Base-by-base conservation (phyloP, 805 yeast species). In the Brettanomyces anomalus region DNA sequence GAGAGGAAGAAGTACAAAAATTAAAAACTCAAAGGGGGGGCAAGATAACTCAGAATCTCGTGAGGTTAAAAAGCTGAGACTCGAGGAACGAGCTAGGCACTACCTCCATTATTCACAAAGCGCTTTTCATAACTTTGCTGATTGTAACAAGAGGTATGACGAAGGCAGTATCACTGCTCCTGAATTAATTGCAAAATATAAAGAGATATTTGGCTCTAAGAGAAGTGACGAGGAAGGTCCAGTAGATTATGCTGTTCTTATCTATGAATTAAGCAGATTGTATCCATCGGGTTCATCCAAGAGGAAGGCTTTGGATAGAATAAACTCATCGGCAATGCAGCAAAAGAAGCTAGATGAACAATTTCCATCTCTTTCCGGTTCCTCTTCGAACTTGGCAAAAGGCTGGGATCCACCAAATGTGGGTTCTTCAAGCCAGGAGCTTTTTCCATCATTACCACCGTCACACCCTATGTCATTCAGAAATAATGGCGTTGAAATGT, bases 81-180 rank as follows among this genome's bases (percentile, higher is more conserved):
- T 87, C 24, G 90, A 84, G 48, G 95, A 86, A 57, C 70, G 96
- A 55, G 96, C 95, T 1, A 79, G 81, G 56, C 88, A 84, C 58
- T 85, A 86, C 56, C 62, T 85, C 41, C 70, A 76, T 41, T 77
- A 81, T 50, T 69, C 79, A 24, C 58, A 59, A 11, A 58, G 61
- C 5, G 66, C 66, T 7, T 67, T 79, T 48, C 65, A 66, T 7
- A 55, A 64, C 41, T 87, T 86, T 57, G 56, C 62, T 20, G 58
- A 62, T 1, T 46, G 75, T 13, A 83, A 81, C 52, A 62, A 62
- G 16, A 55, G 63, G 10, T 85, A 65, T 54, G 67, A 68, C 33
- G 58, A 69, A 24, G 69, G 68, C 34, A 62, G 65, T 17, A 49
- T 82, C 1, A 58, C 70, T 5, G 79, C 81, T 0, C 48, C 56